Evolutionary conservation across 306 rosid genomes (phyloP).

Genomic region (Sicyos edulis): DNA sequence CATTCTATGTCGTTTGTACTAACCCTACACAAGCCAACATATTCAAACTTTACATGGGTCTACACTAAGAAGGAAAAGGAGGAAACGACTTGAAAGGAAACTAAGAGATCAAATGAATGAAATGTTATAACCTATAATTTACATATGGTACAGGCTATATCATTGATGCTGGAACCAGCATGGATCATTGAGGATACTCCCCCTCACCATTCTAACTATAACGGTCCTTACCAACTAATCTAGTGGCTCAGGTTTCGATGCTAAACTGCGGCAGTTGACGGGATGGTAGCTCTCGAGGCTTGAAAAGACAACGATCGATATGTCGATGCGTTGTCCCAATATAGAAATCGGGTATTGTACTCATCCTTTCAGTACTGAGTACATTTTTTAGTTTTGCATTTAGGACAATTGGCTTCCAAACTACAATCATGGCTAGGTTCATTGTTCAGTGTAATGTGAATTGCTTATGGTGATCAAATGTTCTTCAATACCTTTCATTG

Average conservation of each 20-base stretch:
- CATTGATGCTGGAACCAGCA: constrained; percentile 15
- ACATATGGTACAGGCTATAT: constrained; percentile 20
- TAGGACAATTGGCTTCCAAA: constrained; percentile 5
- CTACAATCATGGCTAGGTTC: constrained; percentile 12
- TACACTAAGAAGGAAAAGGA: neutral
- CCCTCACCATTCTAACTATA: constrained; percentile 3
- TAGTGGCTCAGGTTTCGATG: neutral
- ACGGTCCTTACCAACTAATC: neutral
- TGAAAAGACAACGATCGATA: neutral
- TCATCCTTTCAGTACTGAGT: neutral
- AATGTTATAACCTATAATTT: constrained; percentile 8
- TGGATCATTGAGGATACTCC: neutral
- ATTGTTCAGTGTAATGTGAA: constrained; percentile 45
- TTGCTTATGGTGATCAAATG: constrained; percentile 46
- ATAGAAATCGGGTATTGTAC: neutral
- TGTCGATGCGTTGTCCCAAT: neutral
- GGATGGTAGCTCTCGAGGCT: neutral
- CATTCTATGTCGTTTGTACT: neutral
- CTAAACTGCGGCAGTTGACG: neutral
- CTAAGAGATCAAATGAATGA: neutral
- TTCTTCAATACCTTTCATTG: constrained; percentile 57
- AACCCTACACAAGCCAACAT: neutral
- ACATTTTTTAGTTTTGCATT: neutral
- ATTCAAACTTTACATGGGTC: neutral
- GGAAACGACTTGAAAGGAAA: neutral